These are phyloP conservation scores for Cryptosporidium sp. DNA, from an alignment of 169 alveolate species.

Conservation along the genomic window DNA sequence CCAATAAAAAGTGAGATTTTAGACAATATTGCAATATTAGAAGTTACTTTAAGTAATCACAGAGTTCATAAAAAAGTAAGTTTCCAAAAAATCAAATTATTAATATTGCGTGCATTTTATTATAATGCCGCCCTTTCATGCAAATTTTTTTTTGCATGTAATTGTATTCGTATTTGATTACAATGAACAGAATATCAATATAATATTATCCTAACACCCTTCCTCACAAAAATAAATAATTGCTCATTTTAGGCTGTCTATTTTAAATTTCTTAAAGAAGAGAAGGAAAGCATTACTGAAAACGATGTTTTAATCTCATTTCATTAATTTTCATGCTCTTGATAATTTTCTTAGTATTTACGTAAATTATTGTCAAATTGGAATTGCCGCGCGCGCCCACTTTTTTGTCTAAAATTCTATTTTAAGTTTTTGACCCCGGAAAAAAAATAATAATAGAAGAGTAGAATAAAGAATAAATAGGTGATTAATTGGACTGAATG, in stretches of 20 bases:
- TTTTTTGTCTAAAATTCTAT: neutral
- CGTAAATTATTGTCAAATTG: neutral
- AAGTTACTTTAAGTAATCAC: neutral
- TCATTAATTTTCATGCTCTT: neutral
- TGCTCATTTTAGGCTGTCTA: conserved; percentile 22
- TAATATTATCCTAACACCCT: neutral
- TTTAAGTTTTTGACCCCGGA: neutral
- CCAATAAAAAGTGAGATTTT: conserved; percentile 44
- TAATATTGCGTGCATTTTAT: neutral
- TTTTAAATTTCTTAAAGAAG: conserved; percentile 36
- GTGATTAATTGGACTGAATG: neutral
- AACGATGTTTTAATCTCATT: conserved; percentile 26
- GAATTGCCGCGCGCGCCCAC: conserved; percentile 11
- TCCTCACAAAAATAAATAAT: too few species aligned
- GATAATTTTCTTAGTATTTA: neutral
- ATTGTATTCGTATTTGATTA: neutral
- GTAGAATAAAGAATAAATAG: neutral
- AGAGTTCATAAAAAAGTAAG: conserved; percentile 22
- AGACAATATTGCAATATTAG: conserved; percentile 47
- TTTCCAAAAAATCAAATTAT: neutral
- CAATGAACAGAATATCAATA: neutral
- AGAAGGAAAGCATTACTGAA: conserved; percentile 29
- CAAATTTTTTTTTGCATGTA: neutral
- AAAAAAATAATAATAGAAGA: neutral
- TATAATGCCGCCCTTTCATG: neutral